Conservation (phyloP, 371 early-diverging fungal genomes). For the Mortierella sp. region DNA sequence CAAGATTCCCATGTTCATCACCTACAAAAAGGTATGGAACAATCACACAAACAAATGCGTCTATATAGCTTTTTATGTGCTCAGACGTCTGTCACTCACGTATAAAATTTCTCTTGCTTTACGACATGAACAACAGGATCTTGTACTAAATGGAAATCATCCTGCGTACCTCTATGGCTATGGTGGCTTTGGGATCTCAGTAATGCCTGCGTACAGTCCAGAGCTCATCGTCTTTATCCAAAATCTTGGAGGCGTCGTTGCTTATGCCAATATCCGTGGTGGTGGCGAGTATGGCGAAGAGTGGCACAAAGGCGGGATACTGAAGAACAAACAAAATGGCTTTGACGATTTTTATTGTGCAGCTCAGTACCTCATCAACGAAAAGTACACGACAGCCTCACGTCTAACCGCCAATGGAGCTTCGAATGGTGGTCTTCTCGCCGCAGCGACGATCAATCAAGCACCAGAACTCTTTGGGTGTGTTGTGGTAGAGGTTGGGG, state of each 20-base stretch:
- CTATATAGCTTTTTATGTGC: no score
- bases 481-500: constrained; percentile 63
- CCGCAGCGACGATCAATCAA: constrained; percentile 57
- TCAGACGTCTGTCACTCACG: no score
- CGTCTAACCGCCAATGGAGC: constrained; percentile 76
- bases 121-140: no score
- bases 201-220: constrained; percentile 63
- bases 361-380: constrained; percentile 56
- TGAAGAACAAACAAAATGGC: constrained; percentile 57
- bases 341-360: constrained; percentile 66
- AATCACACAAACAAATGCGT: no score
- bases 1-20: constrained; percentile 75
- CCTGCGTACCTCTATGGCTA: constrained; percentile 74
- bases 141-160: constrained; percentile 60
- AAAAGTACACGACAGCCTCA: constrained; percentile 57
- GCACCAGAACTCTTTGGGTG: constrained; percentile 67
- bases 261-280: constrained; percentile 61
- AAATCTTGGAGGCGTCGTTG: constrained; percentile 57
- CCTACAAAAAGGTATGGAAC: constrained; percentile 56
- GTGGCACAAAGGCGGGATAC: constrained; percentile 60
- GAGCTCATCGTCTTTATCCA: constrained; percentile 60
- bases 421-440: constrained; percentile 77
- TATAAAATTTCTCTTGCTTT: no score
- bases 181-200: constrained; percentile 68
- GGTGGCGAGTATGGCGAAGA: constrained; percentile 66